Evolutionary conservation across 1,284 basidiomycete species (phyloP).

Genomic region (Moesziomyces sp.): DNA sequence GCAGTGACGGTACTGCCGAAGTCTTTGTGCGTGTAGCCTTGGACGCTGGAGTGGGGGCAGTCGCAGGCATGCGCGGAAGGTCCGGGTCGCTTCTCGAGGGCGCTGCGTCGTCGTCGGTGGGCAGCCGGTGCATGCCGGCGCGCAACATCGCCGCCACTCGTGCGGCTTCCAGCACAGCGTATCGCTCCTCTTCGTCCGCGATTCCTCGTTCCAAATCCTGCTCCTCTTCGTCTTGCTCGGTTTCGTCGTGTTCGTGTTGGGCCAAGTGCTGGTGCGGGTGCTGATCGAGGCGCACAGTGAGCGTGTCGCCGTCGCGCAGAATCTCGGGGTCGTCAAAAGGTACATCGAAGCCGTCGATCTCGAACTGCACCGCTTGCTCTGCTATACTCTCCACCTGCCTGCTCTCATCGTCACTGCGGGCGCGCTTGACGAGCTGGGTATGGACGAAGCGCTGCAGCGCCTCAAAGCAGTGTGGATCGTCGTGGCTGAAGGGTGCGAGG

Average conservation of each 20-base stretch:
- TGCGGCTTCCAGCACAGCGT: conserved; percentile 11
- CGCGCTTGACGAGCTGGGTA: conserved; percentile 3
- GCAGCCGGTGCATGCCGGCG: conserved; percentile 11
- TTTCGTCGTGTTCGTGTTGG: too few relatives aligned
- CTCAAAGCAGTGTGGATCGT: conserved; percentile 9
- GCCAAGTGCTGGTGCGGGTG: too few relatives aligned
- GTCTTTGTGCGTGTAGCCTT: too few relatives aligned
- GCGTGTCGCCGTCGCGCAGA: conserved; percentile 39
- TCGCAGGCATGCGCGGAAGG: conserved; percentile 17
- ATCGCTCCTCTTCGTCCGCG: conserved; percentile 13
- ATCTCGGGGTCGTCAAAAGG: conserved; percentile 38
- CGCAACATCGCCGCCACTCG: conserved; percentile 22
- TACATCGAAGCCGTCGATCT: conserved; percentile 36
- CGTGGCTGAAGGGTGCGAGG: conserved; percentile 30
- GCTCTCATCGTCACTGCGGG: background rate
- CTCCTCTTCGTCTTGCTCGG: conserved; percentile 1
- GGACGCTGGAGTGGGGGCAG: too few relatives aligned
- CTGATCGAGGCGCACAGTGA: conserved; percentile 9
- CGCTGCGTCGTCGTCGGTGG: conserved; percentile 3
- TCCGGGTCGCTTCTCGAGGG: background rate
- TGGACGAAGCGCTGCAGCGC: conserved; percentile 26
- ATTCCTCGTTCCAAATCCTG: conserved; percentile 1
- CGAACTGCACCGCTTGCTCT: conserved; percentile 1
- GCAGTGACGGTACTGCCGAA: conserved; percentile 3
- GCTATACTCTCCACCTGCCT: conserved; percentile 1